Evolutionary conservation across 495 filamentous ascomycete genomes (phyloP), one percentile per base, ranked within the genome.

Genomic region (Glonium stellatum): DNA sequence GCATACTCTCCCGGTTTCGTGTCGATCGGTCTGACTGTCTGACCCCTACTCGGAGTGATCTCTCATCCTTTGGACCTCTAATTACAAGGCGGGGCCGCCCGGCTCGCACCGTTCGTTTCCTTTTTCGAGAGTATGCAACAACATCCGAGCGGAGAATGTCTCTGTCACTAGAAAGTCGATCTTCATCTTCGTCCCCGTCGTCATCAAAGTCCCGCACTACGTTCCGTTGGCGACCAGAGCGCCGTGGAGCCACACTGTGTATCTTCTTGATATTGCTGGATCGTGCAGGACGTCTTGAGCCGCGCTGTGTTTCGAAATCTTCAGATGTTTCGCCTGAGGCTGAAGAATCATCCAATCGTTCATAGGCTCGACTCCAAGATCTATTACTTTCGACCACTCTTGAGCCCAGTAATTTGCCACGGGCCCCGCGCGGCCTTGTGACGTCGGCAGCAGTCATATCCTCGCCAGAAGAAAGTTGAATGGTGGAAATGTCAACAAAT

Each of bases 1-100:
- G 73, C 79, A 95, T 85, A 64, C 73, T 87, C 48, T 69, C 63
- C 53, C 62, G 64, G 39, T 70, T 63, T 19, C 71, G 59, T 12
- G 68, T 74, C 5, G 74, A 37, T 22, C 73, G 71, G 13, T 66
- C 70, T 31, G 73, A 76, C 39, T 68, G 69, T 13, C 73, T 52
- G 22, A 61, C 47, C 10, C 65, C 62, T 1, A 35, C 19, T 35
- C 65, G 65, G 21, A 46, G 42, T 11, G 55, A 41, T 64, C 58
- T 64, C 49, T 41, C 62, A 15, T 51, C 18, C 31, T 25, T 51
- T 44, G 10, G 18, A 49, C 58, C 60, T 61, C 48, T 47, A 22
- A 11, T 18, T 37, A 21, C 23, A 15, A 21, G 48, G 31, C 15
- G 31, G 10, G 25, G 15, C 27, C 11, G 62, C 4, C 34, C 12